Conservation (phyloP, 2,329 filamentous ascomycete genomes). For the Cylindrodendrum hubeiense region DNA sequence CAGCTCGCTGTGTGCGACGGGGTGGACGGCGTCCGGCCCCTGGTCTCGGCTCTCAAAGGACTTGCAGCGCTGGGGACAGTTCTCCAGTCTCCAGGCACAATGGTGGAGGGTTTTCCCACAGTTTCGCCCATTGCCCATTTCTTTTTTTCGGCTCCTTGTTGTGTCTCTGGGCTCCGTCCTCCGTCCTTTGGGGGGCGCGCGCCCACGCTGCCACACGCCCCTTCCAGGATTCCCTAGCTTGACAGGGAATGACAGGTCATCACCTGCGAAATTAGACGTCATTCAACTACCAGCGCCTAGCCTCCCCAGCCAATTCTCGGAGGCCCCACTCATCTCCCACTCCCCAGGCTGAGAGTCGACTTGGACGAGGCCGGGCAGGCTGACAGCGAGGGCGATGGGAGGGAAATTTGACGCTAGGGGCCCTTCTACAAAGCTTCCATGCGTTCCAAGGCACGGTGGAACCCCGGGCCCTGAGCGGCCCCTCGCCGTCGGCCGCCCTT, state of each 20-base stretch:
- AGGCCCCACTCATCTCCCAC: conserved; percentile 32
- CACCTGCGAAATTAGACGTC: conserved; percentile 45
- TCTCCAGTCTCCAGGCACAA: not conserved
- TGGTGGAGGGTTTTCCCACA: not conserved
- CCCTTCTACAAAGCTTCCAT: conserved; percentile 44
- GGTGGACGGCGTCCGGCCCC: conserved; percentile 33
- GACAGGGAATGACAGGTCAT: conserved; percentile 38
- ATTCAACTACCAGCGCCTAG: conserved; percentile 38
- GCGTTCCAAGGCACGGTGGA: conserved; percentile 41
- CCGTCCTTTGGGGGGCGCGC: conserved; percentile 4
- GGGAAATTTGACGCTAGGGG: conserved; percentile 32
- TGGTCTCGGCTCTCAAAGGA: conserved; percentile 35
- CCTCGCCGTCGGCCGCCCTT: conserved; percentile 13
- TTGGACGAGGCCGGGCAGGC: not conserved
- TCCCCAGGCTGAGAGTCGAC: conserved; percentile 19
- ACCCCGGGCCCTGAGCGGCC: conserved; percentile 7
- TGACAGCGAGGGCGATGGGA: conserved; percentile 10
- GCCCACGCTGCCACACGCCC: conserved; percentile 11
- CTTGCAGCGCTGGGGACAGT: not conserved
- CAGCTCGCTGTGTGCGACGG: conserved; percentile 31
- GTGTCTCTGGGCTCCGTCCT: conserved; percentile 1
- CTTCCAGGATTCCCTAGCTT: conserved; percentile 4
- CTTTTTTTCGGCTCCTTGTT: conserved; percentile 19
- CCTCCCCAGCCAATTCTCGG: conserved; percentile 33
- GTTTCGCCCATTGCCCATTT: not conserved